Conservation (phyloP, 163 green algal species). For the Scenedesmus sp. region DNA sequence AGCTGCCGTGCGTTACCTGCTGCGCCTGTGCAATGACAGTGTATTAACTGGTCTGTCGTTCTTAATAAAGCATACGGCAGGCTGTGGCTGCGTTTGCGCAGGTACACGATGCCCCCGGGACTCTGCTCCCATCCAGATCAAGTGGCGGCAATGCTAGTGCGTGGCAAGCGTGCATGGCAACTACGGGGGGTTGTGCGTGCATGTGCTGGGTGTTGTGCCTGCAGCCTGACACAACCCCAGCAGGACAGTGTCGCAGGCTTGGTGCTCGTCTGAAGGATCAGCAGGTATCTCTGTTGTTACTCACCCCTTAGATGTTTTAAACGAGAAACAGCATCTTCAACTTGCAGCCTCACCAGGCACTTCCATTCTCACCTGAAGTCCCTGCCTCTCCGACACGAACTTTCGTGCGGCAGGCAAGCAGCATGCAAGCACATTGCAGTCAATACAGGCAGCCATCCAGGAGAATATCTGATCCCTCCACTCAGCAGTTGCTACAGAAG, state of each 20-base stretch:
- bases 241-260: neutral
- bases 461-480: neutral
- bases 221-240: constrained; percentile 5
- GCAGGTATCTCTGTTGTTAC: too few relatives aligned
- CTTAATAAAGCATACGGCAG: neutral
- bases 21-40: neutral
- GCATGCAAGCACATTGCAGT: neutral
- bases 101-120: neutral
- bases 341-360: too few relatives aligned
- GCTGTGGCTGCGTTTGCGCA: neutral
- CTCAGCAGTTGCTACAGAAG: neutral
- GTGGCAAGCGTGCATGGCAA: neutral
- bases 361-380: neutral
- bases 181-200: neutral
- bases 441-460: neutral
- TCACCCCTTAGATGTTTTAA: too few relatives aligned
- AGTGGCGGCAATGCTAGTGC: neutral
- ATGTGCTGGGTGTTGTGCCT: too few relatives aligned
- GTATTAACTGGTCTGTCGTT: too few relatives aligned
- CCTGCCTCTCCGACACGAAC: neutral
- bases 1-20: neutral
- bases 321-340: neutral
- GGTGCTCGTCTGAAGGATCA: neutral
- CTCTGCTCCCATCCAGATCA: neutral
- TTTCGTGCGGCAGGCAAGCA: neutral